phyloP scores from a whole-genome alignment of 1,284 basidiomycete species.

The Ceratobasidium sp. region DNA sequence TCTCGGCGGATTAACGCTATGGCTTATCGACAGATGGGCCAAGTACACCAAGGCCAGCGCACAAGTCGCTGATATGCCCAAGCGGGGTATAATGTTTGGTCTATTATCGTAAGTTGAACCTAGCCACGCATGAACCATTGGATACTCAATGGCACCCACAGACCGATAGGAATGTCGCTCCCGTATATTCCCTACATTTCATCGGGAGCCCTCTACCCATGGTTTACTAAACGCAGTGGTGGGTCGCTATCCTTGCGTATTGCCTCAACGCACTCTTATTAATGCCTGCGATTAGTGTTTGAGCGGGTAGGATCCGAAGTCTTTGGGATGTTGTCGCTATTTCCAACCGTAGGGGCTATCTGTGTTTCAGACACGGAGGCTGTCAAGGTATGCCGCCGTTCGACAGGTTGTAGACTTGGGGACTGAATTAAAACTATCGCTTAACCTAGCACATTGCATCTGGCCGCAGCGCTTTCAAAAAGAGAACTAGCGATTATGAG shows the following conservation, averaged over 20 bases:
- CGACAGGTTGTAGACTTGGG: conserved; percentile 3
- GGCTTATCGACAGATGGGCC: background rate
- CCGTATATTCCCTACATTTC: conserved; percentile 12
- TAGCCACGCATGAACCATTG: background rate
- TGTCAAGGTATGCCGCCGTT: conserved; percentile 2
- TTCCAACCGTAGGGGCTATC: background rate
- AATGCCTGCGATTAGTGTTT: background rate
- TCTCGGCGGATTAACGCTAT: background rate
- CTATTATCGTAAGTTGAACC: conserved; percentile 4
- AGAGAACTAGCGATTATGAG: background rate
- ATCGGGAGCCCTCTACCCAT: background rate
- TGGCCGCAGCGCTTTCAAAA: conserved; percentile 5
- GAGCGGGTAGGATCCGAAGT: background rate
- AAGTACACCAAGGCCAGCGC: background rate
- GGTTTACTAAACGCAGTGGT: background rate
- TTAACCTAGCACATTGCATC: conserved; percentile 12
- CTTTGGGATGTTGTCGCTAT: background rate
- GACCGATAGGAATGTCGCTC: background rate
- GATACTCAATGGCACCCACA: too few species aligned
- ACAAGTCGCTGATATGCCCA: background rate
- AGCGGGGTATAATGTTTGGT: background rate
- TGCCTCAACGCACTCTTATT: too few species aligned
- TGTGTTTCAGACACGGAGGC: conserved; percentile 1
- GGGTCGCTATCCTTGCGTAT: background rate
- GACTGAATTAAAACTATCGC: too few species aligned